Conservation (phyloP, 1,284 basidiomycete genomes). For the Sanghuangporus baumii region DNA sequence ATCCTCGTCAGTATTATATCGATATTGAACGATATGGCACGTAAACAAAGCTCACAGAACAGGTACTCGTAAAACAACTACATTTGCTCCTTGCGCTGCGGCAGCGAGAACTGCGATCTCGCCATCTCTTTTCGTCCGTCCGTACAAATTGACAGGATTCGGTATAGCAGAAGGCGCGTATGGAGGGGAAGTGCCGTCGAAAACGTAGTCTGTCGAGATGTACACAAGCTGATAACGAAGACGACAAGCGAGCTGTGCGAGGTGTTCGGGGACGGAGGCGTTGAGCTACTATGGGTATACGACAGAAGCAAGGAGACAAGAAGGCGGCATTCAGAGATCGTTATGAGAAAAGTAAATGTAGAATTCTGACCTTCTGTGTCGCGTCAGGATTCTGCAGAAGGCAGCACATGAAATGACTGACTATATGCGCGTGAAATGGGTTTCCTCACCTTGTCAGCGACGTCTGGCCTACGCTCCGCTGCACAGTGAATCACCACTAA, state of each 20-base stretch:
- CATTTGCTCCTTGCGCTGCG: conserved; percentile 38
- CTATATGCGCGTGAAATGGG: conserved; percentile 3
- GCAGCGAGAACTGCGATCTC: conserved; percentile 59
- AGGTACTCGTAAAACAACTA: conserved; percentile 70
- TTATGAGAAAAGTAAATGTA: not conserved
- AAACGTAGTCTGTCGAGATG: conserved; percentile 85
- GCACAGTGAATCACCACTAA: conserved; percentile 81
- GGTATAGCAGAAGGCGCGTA: conserved; percentile 62
- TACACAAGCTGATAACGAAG: conserved; percentile 62
- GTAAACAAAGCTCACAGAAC: conserved; percentile 51
- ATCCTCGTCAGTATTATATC: not conserved
- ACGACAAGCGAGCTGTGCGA: conserved; percentile 53
- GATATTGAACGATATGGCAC: not conserved
- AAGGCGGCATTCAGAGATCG: conserved; percentile 5
- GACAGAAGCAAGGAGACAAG: not conserved
- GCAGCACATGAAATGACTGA: not conserved
- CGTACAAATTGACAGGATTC: conserved; percentile 77
- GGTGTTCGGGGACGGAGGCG: conserved; percentile 53
- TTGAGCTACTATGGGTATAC: conserved; percentile 50
- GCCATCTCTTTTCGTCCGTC: conserved; percentile 70
- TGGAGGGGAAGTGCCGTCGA: conserved; percentile 77
- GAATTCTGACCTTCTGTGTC: conserved; percentile 45
- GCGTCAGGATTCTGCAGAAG: conserved; percentile 53
- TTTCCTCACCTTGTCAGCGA: conserved; percentile 63
- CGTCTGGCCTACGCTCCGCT: conserved; percentile 78